Base-by-base conservation (phyloP, 306 rosid genomes). In the Medicago ruthenica region DNA sequence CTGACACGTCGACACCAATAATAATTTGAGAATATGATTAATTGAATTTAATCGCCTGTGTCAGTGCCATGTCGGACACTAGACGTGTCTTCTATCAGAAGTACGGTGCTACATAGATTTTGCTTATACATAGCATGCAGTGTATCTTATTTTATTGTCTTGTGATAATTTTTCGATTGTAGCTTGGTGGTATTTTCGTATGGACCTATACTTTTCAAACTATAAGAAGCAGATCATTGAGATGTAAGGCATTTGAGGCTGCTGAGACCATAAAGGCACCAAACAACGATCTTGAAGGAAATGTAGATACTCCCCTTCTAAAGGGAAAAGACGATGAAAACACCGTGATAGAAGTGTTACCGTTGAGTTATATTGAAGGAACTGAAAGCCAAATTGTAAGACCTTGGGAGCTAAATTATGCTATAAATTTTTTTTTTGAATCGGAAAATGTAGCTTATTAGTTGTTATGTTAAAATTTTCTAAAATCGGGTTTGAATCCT, bases 111-210 rank as follows among this genome's bases (percentile, higher is more conserved):
- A 1, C 9, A 8, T 31, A 39, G 2, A 7, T 39, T 64, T 70
- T 74, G 8, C 6, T 4, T 31, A 31, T 31, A 31, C 36, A 31
- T 34, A 34, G 37, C 37, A 34, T 34, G 37, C 37, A 34, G 7
- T 5, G 37, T 34, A 34, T 34, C 37, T 34, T 34, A 4, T 34
- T 34, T 1, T 34, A 34, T 34, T 34, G 37, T 34, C 37, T 34
- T 34, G 37, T 34, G 7, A 34, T 34, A 4, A 4, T 34, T 34
- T 34, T 50, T 50, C 37, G 12, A 75, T 79, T 87, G 79, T 77
- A 86, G 99, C 91, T 95, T 24, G 97, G 99, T 9, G 91, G 97
- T 42, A 64, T 95, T 71, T 95, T 81, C 87, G 77, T 92, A 22
- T 95, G 99, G 99, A 95, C 97, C 54, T 85, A 83, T 73, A 87